Evolutionary conservation across 2,329 filamentous ascomycete genomes (phyloP).

Genomic region (Diaporthe sp.): DNA sequence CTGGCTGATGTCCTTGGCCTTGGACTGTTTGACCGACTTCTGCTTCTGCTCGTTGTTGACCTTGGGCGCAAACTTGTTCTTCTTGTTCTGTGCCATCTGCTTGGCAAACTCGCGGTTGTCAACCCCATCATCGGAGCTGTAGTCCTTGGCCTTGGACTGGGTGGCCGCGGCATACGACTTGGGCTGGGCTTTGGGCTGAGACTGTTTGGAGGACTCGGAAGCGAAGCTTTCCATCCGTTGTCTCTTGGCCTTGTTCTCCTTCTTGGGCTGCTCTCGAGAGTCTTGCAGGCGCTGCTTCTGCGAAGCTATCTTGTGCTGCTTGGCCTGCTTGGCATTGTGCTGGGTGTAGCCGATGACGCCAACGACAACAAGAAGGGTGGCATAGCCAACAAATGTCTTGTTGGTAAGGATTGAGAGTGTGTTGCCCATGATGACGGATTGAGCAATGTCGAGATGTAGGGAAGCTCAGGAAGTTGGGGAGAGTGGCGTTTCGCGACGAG

Average conservation of each 20-base stretch:
- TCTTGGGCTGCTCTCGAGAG: slow-evolving; percentile 52
- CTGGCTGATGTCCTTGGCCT: slow-evolving; percentile 66
- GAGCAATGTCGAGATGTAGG: slow-evolving; percentile 6
- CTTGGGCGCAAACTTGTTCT: slow-evolving; percentile 70
- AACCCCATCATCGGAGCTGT: slow-evolving; percentile 70
- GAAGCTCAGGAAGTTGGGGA: slow-evolving; percentile 2
- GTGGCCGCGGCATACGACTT: slow-evolving; percentile 48
- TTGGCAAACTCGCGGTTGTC: slow-evolving; percentile 83
- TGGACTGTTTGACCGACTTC: slow-evolving; percentile 79
- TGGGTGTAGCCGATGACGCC: slow-evolving; percentile 45
- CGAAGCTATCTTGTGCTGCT: slow-evolving; percentile 44
- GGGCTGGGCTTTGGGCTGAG: slow-evolving; percentile 55
- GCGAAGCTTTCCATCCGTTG: slow-evolving; percentile 61
- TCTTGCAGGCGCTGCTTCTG: slow-evolving; percentile 48
- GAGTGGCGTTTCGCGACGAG: slow-evolving; percentile 3
- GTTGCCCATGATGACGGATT: slow-evolving; percentile 50
- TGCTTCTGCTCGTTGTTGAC: slow-evolving; percentile 73
- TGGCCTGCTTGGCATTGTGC: slow-evolving; percentile 45
- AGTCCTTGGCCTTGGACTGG: slow-evolving; percentile 51
- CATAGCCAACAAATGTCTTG: slow-evolving; percentile 50
- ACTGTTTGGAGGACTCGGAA: slow-evolving; percentile 44
- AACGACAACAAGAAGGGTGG: slow-evolving; percentile 47
- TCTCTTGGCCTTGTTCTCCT: slow-evolving; percentile 54
- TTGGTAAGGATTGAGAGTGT: slow-evolving; percentile 49
- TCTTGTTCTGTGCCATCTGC: slow-evolving; percentile 78